phyloP scores from a whole-genome alignment of 2,329 filamentous ascomycete genomes.

The Epichloe hybrida region DNA sequence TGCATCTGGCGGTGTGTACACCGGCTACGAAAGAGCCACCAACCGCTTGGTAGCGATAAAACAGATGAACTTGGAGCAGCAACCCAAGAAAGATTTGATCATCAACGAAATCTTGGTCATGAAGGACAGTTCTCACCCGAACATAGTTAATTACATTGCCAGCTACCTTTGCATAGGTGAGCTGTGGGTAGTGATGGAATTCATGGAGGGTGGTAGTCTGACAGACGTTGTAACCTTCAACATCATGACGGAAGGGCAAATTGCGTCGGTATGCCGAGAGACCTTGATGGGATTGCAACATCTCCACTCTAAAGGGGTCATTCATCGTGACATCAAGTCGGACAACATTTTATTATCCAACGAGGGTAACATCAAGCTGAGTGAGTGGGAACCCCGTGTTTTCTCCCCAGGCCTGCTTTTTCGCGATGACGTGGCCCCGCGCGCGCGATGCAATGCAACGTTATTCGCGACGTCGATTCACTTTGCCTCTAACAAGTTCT shows the following conservation, averaged over 20 bases:
- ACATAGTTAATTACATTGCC: constrained; percentile 99
- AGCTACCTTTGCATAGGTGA: constrained; percentile 84
- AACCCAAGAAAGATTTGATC: constrained; percentile 97
- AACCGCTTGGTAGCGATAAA: constrained; percentile 94
- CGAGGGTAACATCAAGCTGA: constrained; percentile 94
- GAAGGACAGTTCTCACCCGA: constrained; percentile 96
- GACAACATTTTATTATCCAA: constrained; percentile 92
- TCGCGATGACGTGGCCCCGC: too few species aligned
- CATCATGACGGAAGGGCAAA: constrained; percentile 97
- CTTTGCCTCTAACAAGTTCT: constrained; percentile 10
- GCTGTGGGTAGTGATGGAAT: constrained; percentile 99
- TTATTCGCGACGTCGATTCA: neutral
- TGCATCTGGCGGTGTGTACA: constrained; percentile 90
- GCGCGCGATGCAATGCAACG: too few species aligned
- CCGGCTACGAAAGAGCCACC: constrained; percentile 69
- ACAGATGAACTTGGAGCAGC: constrained; percentile 98
- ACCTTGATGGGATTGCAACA: constrained; percentile 86
- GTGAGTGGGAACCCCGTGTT: constrained; percentile 37
- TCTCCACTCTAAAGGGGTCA: constrained; percentile 92
- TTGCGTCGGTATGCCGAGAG: constrained; percentile 89
- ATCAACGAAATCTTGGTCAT: constrained; percentile 99
- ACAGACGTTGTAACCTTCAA: constrained; percentile 99
- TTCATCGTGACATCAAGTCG: constrained; percentile 97
- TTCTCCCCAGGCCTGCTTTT: neutral
- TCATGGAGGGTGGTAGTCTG: constrained; percentile 95